phyloP scores from a whole-genome alignment of 495 filamentous ascomycete genomes.

The Amniculicola lignicola region DNA sequence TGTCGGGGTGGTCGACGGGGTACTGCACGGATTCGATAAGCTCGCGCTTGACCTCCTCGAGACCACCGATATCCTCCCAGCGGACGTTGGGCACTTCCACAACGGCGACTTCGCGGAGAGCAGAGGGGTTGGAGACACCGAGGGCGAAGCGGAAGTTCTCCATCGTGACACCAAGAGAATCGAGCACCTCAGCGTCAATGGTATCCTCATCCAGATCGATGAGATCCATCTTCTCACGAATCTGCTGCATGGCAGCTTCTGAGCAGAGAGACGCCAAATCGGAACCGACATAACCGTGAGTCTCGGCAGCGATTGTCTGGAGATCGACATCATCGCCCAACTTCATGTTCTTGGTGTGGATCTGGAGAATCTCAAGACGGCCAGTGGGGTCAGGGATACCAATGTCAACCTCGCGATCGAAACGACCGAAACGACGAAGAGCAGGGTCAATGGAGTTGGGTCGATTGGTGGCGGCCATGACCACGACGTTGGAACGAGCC shows the following conservation, averaged over 20 bases:
- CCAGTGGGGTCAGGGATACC: slow-evolving; percentile 97
- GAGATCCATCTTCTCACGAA: slow-evolving; percentile 99
- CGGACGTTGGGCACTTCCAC: slow-evolving; percentile 98
- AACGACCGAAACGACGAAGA: slow-evolving; percentile 93
- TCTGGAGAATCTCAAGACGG: slow-evolving; percentile 96
- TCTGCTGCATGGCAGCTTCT: slow-evolving; percentile 99
- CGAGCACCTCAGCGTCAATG: slow-evolving; percentile 96
- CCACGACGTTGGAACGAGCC: slow-evolving; percentile 94
- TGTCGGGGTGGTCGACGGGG: slow-evolving; percentile 98
- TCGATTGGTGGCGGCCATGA: slow-evolving; percentile 97
- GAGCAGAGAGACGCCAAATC: slow-evolving; percentile 99
- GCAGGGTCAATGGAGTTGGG: slow-evolving; percentile 98
- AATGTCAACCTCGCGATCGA: slow-evolving; percentile 98
- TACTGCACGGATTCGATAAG: slow-evolving; percentile 99
- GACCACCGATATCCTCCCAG: slow-evolving; percentile 99
- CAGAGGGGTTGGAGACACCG: slow-evolving; percentile 96
- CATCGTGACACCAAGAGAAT: slow-evolving; percentile 98
- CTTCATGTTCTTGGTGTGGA: slow-evolving; percentile 99
- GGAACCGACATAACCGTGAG: slow-evolving; percentile 97
- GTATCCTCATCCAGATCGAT: slow-evolving; percentile 99
- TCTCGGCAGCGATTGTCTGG: slow-evolving; percentile 94
- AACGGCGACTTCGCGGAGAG: slow-evolving; percentile 96
- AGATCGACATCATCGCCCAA: slow-evolving; percentile 94
- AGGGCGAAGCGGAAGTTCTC: slow-evolving; percentile 99
- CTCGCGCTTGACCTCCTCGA: slow-evolving; percentile 98